Evolutionary conservation across 1,139 yeast genomes (phyloP), one percentile per base, ranked within the genome.

Genomic region (Lodderomyces metapsilosis): DNA sequence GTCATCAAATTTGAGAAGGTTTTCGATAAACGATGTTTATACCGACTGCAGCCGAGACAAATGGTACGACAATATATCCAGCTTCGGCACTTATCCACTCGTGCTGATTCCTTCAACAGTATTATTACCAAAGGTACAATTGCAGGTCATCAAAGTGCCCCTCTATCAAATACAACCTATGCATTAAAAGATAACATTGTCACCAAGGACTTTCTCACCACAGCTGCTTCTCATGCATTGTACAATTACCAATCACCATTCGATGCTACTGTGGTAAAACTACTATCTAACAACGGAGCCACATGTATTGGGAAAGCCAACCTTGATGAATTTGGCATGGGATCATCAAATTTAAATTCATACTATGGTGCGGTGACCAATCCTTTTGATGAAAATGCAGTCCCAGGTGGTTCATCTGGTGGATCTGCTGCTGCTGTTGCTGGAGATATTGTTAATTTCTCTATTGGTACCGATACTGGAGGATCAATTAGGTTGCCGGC

Each of bases 291-390:
- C 0, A 68, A 73, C 2, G 88, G 89, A 0, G 72, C 75, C 18
- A 52, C 61, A 1, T 57, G 82, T n/a, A 64, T 82, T 0, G 98
- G 96, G 0, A 92, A 91, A 61, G 76, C 95, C n/a, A 92, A 92
- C 53, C 70, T 94, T 77, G 99, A 94, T 64, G 98, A 94, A 63
- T 94, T 92, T 66, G 98, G 95, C 1, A 94, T 94, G 98, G 99
- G 98, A 2, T 82, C 88, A 4, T 73, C 82, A 1, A 82, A 61
- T 54, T 73, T 77, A 31, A 76, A 71, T 56, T 78, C 84, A 7
- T 66, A 50, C 41, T 83, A 66, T 57, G 97, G 96, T 0, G 74
- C 84, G 1, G 74, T 84, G 0, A 48, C 68, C 5, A 92, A 92
- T 56, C 98, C 98, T 1, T 45, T 67, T 21, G 63, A 55, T 22